Evolutionary conservation across 2,329 filamentous ascomycete genomes (phyloP), one percentile per base, ranked within the genome.

Genomic region (Alternaria sp.): DNA sequence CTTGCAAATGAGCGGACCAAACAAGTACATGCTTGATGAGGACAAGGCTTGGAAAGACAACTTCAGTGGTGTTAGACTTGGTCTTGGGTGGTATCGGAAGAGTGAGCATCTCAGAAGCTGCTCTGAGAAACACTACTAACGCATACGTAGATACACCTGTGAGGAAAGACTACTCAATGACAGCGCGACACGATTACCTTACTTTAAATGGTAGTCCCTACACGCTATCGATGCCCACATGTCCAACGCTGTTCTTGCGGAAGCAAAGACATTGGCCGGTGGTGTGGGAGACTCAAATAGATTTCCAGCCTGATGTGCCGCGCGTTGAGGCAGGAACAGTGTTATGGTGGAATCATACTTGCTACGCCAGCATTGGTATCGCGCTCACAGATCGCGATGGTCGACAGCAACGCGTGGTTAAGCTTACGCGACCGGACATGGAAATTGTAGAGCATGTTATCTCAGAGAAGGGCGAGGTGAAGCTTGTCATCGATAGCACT

Each of bases 331-430:
- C 86, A 0, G 86, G 86, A 0, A 75, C 83, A 0, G 83, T 84
- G 0, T 69, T 87, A 0, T 88, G 84, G 81, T 86, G 84, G 83
- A 86, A 82, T 46, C 82, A 85, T 43, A 80, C 80, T 62, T 82
- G 81, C 0, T 80, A 81, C 54, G 78, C 74, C 48, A 81, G 77
- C 34, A 75, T 85, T 3, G 83, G 82, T 0, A 73, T 84, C 14
- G 54, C 56, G 10, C 36, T 55, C 2, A 8, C 46, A 7, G 3
- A 51, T 16, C 38, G 45, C 14, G 44, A 54, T 2, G 48, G 52
- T 9, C 27, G 57, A 11, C 14, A 16, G 6, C 46, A 61, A 40
- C 50, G 62, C 40, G 25, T 55, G 10, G 30, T 66, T 11, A 49
- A 59, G 14, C 49, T 62, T 25, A 63, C 56, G 5, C 48, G 46